Conservation (phyloP, 2,329 filamentous ascomycete species). For the Colletotrichum horii region DNA sequence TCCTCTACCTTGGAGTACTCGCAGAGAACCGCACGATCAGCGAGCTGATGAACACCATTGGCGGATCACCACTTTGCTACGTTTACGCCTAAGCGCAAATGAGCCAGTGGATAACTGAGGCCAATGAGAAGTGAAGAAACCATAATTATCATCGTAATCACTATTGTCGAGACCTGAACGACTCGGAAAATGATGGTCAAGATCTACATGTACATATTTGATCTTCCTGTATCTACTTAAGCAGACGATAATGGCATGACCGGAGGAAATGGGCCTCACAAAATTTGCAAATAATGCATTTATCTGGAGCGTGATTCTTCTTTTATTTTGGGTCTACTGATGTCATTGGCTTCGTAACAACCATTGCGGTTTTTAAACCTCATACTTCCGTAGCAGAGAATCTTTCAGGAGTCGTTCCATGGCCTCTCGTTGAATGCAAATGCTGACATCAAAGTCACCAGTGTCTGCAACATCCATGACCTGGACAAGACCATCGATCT, state of each 20-base stretch:
- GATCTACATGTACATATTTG: neutral
- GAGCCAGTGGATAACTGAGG: neutral
- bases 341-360: neutral
- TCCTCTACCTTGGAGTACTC: constrained; percentile 29
- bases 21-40: constrained; percentile 31
- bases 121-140: neutral
- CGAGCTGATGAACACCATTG: constrained; percentile 33
- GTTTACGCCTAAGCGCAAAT: constrained; percentile 26
- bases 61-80: constrained; percentile 39
- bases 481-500: constrained; percentile 46
- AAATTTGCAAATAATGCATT: neutral
- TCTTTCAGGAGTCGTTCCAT: constrained; percentile 33
- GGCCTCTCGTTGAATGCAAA: constrained; percentile 34
- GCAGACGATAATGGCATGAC: neutral
- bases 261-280: neutral
- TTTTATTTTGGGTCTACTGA: neutral
- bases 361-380: neutral
- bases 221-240: neutral
- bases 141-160: neutral
- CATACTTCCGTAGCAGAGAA: constrained; percentile 17
- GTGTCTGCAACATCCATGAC: constrained; percentile 39
- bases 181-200: neutral
- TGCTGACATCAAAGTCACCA: constrained; percentile 37
- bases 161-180: neutral
- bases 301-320: neutral